Percentiles rank a stretch among this genome's conserved stretches.
Conservation (phyloP, 495 filamentous ascomycete genomes). For the Aspergillus homomorphus region DNA sequence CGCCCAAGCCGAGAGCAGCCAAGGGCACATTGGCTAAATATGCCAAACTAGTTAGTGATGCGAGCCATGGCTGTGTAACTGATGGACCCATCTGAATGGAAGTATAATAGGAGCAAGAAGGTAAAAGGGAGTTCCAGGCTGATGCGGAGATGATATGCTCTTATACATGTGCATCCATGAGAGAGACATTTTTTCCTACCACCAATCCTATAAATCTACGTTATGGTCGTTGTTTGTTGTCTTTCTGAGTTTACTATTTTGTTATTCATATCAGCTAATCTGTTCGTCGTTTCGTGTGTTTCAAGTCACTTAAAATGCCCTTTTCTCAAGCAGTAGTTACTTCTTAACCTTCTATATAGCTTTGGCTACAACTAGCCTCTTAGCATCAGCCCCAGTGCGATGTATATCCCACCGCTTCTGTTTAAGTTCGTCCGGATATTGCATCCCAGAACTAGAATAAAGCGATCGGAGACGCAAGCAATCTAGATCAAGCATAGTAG, state of each 20-base stretch:
- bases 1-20: conserved; percentile 33
- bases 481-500: not conserved
- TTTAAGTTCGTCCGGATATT: not conserved
- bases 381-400: not conserved
- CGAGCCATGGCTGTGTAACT: conserved; percentile 60
- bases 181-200: no score
- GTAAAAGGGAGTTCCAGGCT: no score
- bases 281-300: no score
- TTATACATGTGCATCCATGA: no score
- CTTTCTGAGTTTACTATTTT: no score
- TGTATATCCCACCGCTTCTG: not conserved
- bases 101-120: no score
- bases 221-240: no score
- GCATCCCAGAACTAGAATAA: not conserved
- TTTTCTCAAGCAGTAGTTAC: no score
- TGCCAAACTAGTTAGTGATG: conserved; percentile 65
- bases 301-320: no score
- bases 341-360: not conserved
- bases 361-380: not conserved
- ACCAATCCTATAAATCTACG: no score
- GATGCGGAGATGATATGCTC: no score
- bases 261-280: no score
- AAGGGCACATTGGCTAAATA: conserved; percentile 92
- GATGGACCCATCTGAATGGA: conserved; percentile 26
- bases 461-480: conserved; percentile 1